These are phyloP conservation scores for Globisporangium parvum DNA, from an alignment of 352 stramenopile species.

Conservation along the genomic window DNA sequence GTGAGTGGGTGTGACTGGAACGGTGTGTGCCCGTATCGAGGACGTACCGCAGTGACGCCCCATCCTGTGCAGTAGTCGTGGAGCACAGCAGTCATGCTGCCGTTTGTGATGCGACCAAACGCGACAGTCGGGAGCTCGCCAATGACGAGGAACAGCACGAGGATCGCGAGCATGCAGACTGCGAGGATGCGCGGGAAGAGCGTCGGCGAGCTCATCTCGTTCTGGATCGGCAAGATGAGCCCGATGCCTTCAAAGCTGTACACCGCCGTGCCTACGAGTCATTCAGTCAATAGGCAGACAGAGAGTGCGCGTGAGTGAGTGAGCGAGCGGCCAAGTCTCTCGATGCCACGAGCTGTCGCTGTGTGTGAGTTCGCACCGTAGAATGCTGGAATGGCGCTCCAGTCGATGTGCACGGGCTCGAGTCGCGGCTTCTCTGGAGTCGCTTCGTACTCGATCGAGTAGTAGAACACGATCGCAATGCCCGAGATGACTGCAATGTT, in stretches of 20 bases:
- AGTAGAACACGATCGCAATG: conserved; percentile 82
- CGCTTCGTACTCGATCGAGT: conserved; percentile 57
- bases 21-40: background rate
- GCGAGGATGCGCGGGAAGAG: conserved; percentile 52
- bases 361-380: conserved; percentile 26
- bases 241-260: conserved; percentile 83
- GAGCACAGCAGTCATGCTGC: conserved; percentile 75
- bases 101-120: conserved; percentile 64
- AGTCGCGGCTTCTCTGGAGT: conserved; percentile 23
- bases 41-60: conserved; percentile 48
- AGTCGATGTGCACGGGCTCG: conserved; percentile 18
- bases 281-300: too few relatives aligned
- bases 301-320: background rate
- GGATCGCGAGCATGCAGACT: conserved; percentile 55
- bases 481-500: conserved; percentile 57
- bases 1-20: too few relatives aligned
- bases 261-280: conserved; percentile 47
- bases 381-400: conserved; percentile 52
- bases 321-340: too few relatives aligned
- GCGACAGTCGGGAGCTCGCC: conserved; percentile 61
- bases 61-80: conserved; percentile 66
- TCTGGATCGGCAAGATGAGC: conserved; percentile 71
- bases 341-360: too few relatives aligned
- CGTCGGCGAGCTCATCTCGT: conserved; percentile 58
- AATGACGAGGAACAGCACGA: conserved; percentile 74